These are phyloP conservation scores for Castanospermum australe DNA, from an alignment of 306 rosid species.

Conservation along the genomic window DNA sequence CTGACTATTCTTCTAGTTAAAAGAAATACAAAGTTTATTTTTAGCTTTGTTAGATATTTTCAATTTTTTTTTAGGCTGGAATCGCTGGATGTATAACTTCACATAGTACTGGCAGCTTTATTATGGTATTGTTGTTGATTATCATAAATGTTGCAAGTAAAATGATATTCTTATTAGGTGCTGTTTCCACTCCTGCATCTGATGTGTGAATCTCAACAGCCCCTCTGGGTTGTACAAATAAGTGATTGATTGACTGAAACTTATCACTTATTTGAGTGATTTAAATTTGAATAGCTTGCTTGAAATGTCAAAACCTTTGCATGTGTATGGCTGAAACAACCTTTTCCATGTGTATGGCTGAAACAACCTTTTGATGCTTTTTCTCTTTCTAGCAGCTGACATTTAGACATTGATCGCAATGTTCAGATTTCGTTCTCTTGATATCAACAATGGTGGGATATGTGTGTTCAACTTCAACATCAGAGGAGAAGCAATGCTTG, in stretches of 20 bases:
- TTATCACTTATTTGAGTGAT: background rate
- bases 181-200: background rate
- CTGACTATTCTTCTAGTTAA: background rate
- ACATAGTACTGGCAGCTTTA: background rate
- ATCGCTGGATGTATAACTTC: background rate
- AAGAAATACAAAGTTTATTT: background rate
- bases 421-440: slow-evolving; percentile 70
- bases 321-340: background rate
- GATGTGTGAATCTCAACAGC: background rate
- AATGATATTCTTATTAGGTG: background rate
- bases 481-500: slow-evolving; percentile 80
- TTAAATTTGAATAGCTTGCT: background rate
- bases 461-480: slow-evolving; percentile 66
- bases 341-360: background rate
- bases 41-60: background rate
- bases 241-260: background rate
- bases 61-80: background rate
- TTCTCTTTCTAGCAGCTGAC: slow-evolving; percentile 2
- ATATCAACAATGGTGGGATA: slow-evolving; percentile 69
- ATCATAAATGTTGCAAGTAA: background rate
- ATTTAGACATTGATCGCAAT: slow-evolving; percentile 19
- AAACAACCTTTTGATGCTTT: background rate
- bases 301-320: slow-evolving; percentile 19
- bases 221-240: background rate
- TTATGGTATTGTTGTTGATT: background rate